Percentiles rank a stretch among this genome's conserved stretches.
These are phyloP conservation scores for Rhododendron ferrugineum DNA, from an alignment of 148 eudicot species.

Conservation along the genomic window DNA sequence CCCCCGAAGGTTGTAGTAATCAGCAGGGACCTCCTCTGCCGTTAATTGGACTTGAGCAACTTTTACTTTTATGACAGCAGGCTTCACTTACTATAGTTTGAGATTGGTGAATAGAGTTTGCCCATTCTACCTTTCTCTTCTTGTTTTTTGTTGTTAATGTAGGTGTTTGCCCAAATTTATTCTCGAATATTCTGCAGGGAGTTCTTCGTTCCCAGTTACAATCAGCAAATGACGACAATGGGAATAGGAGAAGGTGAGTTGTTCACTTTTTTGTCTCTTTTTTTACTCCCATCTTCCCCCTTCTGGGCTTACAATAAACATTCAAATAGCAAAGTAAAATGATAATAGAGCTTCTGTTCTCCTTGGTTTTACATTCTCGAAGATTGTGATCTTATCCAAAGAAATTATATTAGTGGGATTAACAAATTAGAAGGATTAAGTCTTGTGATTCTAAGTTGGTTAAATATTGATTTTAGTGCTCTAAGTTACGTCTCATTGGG, in stretches of 20 bases:
- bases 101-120: background rate
- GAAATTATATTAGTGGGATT: background rate
- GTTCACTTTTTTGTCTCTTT: background rate
- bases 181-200: constrained; percentile 45
- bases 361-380: background rate
- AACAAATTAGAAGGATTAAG: background rate
- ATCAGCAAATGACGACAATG: constrained; percentile 75
- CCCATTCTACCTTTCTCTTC: background rate
- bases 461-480: background rate
- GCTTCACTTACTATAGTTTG: background rate
- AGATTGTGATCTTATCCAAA: background rate
- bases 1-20: background rate
- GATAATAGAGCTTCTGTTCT: too few relatives aligned
- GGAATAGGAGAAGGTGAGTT: constrained; percentile 52
- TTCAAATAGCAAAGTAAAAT: background rate
- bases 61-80: background rate
- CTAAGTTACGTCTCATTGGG: background rate
- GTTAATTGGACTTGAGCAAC: background rate
- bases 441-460: background rate
- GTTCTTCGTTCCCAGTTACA: constrained; percentile 72
- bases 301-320: background rate
- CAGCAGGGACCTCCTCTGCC: constrained; percentile 2
- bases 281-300: background rate
- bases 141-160: background rate
- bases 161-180: background rate